Evolutionary conservation across 2,329 filamentous ascomycete genomes (phyloP).

Genomic region (Blastomyces parvus): DNA sequence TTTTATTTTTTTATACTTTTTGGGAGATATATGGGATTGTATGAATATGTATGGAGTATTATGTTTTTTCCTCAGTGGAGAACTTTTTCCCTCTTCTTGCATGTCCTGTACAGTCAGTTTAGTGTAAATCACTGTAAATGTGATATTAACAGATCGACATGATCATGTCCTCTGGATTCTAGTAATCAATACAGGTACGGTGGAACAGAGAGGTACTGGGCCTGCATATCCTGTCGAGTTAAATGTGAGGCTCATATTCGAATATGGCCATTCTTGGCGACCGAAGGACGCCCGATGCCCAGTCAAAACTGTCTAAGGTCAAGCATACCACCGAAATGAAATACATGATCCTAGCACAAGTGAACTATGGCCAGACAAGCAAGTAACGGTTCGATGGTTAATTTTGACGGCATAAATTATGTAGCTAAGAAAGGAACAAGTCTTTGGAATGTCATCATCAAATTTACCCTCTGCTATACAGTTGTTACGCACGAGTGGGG

Average conservation of each 20-base stretch:
- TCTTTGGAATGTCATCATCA: background rate
- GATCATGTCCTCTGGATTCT: background rate
- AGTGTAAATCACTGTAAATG: background rate
- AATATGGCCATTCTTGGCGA: background rate
- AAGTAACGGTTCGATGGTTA: background rate
- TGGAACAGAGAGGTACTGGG: background rate
- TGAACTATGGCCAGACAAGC: background rate
- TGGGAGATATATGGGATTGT: slow-evolving; percentile 10
- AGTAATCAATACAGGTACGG: no score
- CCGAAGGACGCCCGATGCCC: no score
- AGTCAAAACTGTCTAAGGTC: background rate
- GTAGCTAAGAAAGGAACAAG: slow-evolving; percentile 3
- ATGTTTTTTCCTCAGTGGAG: background rate
- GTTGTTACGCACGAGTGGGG: background rate
- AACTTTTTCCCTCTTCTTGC: background rate
- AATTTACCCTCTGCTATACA: slow-evolving; percentile 6
- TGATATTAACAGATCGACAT: background rate
- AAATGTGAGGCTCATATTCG: background rate
- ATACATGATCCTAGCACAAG: background rate
- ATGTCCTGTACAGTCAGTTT: background rate
- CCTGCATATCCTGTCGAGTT: background rate
- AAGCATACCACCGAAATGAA: background rate
- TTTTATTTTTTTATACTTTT: background rate
- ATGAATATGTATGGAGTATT: slow-evolving; percentile 11
- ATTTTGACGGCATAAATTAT: background rate